Base-by-base conservation (phyloP, 2,329 filamentous ascomycete species). In the Tolypocladium capitatum region DNA sequence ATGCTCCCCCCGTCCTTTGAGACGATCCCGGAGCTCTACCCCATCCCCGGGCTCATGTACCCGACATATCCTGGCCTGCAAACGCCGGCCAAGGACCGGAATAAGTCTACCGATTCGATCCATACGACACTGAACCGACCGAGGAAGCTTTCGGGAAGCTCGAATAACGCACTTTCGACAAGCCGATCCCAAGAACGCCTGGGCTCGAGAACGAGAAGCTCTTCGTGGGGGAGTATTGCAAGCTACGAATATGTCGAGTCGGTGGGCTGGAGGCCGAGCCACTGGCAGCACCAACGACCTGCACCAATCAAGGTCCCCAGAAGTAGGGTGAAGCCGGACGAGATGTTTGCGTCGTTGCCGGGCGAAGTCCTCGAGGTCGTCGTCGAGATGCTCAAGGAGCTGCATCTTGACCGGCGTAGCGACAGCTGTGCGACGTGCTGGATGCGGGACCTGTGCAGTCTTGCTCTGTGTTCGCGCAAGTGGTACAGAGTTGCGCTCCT, bases 341-440 rank as follows among this genome's bases (percentile, higher is more conserved):
- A 79, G 54, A 60, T 75, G 7, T 77, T 81, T 49, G 67, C 67
- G n/a, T 68, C 67, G 20, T 54, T 83, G 16, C 78, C 79, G 0
- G 70, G 71, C n/a, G 77, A 81, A 56, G 74, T 83, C 2, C 59
- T 83, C 42, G 68, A 73, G 46, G 62, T 77, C 32, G 74, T 82
- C n/a, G 56, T 82, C 32, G 68, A 68, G 35, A 69, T 74, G 47
- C 61, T 83, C 18, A 75, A 70, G 56, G 63, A 67, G 34, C 58
- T 70, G 14, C 80, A 83, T 56, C 57, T 81, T 13, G 62, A 60
- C 7, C 56, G 62, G 14, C 63, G 63, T 3, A 74, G 70, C 52
- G 62, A 63, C 32, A 80, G 76, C 60, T 83, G 80, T 57, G 71
- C 77, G 16, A 82, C 80, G 18, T 83, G 80, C 59, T 81, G 76